Percentiles rank a stretch among this genome's conserved stretches.
phyloP scores from a whole-genome alignment of 352 stramenopile species.

The Halophytophthora polymorphica region DNA sequence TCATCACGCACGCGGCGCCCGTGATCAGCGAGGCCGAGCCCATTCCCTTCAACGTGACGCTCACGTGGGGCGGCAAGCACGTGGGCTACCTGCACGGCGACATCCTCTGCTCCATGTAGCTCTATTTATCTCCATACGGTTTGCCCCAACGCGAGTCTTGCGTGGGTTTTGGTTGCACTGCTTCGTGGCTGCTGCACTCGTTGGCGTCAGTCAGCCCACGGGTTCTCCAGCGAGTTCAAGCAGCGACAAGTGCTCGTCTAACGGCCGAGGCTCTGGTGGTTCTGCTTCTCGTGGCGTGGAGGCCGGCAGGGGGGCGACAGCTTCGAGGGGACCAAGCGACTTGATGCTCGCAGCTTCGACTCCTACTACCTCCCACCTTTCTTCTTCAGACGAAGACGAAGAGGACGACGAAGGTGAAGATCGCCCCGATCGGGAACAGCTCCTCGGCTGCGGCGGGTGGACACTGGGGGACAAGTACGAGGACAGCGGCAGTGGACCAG shows the following conservation, averaged over 20 bases:
- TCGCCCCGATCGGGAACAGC: slow-evolving; percentile 3
- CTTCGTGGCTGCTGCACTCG: no score
- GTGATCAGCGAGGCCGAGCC: slow-evolving; percentile 40
- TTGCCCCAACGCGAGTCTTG: slow-evolving; percentile 15
- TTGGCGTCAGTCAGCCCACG: slow-evolving; percentile 3
- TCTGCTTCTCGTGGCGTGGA: slow-evolving; percentile 7
- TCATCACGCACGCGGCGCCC: slow-evolving; percentile 39
- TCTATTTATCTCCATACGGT: slow-evolving; percentile 2
- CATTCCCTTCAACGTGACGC: slow-evolving; percentile 63
- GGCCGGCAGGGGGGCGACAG: not conserved
- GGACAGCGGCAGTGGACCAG: slow-evolving; percentile 39
- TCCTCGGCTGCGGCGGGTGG: not conserved
- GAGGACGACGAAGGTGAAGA: slow-evolving; percentile 30
- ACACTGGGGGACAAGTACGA: slow-evolving; percentile 24
- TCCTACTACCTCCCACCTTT: slow-evolving; percentile 12
- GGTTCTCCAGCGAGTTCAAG: slow-evolving; percentile 40
- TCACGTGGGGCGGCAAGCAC: slow-evolving; percentile 74
- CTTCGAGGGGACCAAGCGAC: not conserved
- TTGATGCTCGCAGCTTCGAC: slow-evolving; percentile 16
- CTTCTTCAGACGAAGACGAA: slow-evolving; percentile 26
- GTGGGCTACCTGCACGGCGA: slow-evolving; percentile 52
- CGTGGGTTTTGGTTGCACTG: not conserved
- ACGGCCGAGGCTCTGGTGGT: slow-evolving; percentile 5
- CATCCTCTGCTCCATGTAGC: slow-evolving; percentile 42
- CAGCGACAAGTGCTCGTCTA: slow-evolving; percentile 38